A percentile compares a stretch with the other conserved stretches of the same genome.
phyloP scores from a whole-genome alignment of 768 basidiomycete species.

The Auriscalpium orientale region DNA sequence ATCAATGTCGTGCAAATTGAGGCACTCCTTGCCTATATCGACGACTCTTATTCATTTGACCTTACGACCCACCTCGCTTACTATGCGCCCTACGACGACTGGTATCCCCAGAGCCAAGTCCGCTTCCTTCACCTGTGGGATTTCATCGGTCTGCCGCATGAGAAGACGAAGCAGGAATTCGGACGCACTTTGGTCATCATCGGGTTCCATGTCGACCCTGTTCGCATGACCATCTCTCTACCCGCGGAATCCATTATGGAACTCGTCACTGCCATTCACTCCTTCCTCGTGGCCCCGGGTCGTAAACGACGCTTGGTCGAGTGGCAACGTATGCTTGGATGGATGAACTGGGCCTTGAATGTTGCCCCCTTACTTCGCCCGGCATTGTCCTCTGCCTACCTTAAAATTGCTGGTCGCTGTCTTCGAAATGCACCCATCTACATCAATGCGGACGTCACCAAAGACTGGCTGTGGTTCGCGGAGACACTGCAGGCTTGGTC shows the following conservation, averaged over 20 bases:
- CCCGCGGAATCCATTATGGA: conserved; percentile 11
- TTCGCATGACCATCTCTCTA: conserved; percentile 28
- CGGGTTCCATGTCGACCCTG: conserved; percentile 28
- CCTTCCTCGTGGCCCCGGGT: neutral
- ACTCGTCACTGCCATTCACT: neutral
- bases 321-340: neutral
- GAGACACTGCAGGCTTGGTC: conserved; percentile 9
- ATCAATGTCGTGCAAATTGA: conserved; percentile 10
- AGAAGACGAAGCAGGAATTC: conserved; percentile 31
- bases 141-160: conserved; percentile 31
- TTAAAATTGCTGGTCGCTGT: conserved; percentile 24
- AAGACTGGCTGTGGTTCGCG: conserved; percentile 28
- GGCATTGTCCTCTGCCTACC: conserved; percentile 21
- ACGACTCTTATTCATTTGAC: conserved; percentile 26
- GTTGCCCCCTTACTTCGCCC: conserved; percentile 27
- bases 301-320: neutral
- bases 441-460: conserved; percentile 21
- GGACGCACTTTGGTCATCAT: conserved; percentile 21
- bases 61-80: conserved; percentile 9
- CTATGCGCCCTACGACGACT: conserved; percentile 25
- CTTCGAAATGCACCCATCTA: conserved; percentile 12
- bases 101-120: conserved; percentile 26
- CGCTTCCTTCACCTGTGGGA: conserved; percentile 34
- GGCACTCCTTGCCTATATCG: conserved; percentile 24
- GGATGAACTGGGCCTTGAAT: conserved; percentile 20